Evolutionary conservation across 2,329 filamentous ascomycete genomes (phyloP).

Genomic region (Pseudogymnoascus sp.): DNA sequence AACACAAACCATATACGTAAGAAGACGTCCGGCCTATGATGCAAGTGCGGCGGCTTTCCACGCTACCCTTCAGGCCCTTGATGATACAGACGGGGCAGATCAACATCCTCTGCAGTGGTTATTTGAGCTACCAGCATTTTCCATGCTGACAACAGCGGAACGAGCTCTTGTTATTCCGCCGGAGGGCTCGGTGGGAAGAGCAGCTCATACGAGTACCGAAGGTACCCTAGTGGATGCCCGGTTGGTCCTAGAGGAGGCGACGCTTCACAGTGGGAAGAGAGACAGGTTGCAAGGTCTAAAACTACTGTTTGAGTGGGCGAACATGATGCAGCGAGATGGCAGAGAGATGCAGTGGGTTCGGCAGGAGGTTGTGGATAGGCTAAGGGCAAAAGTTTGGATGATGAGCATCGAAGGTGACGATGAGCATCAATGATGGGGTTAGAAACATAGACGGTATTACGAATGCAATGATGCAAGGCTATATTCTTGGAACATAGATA

Average conservation of each 20-base stretch:
- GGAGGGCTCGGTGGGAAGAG: slow-evolving; percentile 33
- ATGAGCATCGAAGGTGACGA: slow-evolving; percentile 14
- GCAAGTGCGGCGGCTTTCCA: slow-evolving; percentile 51
- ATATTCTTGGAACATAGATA: slow-evolving; percentile 3
- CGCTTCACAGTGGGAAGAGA: slow-evolving; percentile 38
- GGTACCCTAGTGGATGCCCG: slow-evolving; percentile 55
- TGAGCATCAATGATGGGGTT: background rate
- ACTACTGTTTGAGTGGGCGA: slow-evolving; percentile 60
- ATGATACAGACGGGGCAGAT: slow-evolving; percentile 44
- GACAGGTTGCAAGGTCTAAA: slow-evolving; percentile 55
- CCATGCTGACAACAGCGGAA: slow-evolving; percentile 48
- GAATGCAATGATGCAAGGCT: slow-evolving; percentile 4
- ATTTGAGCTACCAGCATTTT: slow-evolving; percentile 49
- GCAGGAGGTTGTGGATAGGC: slow-evolving; percentile 45
- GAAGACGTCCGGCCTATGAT: slow-evolving; percentile 49
- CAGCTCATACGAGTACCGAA: slow-evolving; percentile 42
- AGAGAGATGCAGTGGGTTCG: slow-evolving; percentile 44
- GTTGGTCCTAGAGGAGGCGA: slow-evolving; percentile 46
- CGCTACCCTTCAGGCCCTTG: slow-evolving; percentile 54
- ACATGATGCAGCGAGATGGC: slow-evolving; percentile 35
- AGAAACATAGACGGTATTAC: background rate
- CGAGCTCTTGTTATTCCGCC: slow-evolving; percentile 43
- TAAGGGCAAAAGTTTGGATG: slow-evolving; percentile 45
- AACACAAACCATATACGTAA: slow-evolving; percentile 56
- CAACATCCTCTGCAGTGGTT: slow-evolving; percentile 53